A percentile compares a stretch with the other conserved stretches of the same genome.
Evolutionary conservation across 768 basidiomycete species (phyloP).

Genomic region (Hygrocybe punicea): DNA sequence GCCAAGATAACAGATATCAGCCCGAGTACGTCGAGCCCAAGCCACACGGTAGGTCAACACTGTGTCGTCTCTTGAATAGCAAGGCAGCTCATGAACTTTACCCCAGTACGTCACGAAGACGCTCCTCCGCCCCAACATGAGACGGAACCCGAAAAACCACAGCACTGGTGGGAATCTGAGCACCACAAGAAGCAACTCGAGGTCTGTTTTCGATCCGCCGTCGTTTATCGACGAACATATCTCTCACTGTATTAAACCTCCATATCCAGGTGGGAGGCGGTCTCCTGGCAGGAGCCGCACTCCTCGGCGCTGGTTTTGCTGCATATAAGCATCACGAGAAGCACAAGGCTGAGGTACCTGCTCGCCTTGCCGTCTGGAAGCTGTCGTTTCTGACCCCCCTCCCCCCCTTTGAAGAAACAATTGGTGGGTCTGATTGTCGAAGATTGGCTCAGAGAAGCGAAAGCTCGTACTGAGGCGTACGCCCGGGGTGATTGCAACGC

Average conservation of each 20-base stretch:
- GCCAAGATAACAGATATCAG: not conserved
- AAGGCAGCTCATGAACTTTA: slow-evolving; percentile 16
- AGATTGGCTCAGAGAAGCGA: slow-evolving; percentile 58
- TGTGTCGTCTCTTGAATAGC: slow-evolving; percentile 9
- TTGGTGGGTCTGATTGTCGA: slow-evolving; percentile 33
- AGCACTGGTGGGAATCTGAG: slow-evolving; percentile 54
- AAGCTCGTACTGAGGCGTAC: slow-evolving; percentile 50
- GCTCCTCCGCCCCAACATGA: not conserved
- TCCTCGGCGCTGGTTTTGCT: slow-evolving; percentile 47
- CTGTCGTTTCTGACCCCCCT: not conserved
- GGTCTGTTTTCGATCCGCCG: slow-evolving; percentile 32
- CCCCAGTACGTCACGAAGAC: slow-evolving; percentile 8
- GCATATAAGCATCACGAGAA: slow-evolving; percentile 58
- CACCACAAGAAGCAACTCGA: slow-evolving; percentile 58
- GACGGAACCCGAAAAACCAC: slow-evolving; percentile 44
- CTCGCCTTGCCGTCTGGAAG: not conserved
- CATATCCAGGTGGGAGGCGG: slow-evolving; percentile 72
- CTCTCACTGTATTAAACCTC: not conserved
- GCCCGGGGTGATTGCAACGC: slow-evolving; percentile 36
- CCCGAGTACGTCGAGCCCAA: not conserved
- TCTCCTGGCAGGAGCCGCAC: slow-evolving; percentile 51
- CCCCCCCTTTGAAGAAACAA: slow-evolving; percentile 36
- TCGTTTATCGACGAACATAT: not conserved
- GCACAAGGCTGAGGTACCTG: slow-evolving; percentile 51
- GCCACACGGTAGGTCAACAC: slow-evolving; percentile 5